A percentile compares a stretch with the other conserved stretches of the same genome.
phyloP scores from a whole-genome alignment of 1,284 basidiomycete species.

The Trichosporon coremiiforme region DNA sequence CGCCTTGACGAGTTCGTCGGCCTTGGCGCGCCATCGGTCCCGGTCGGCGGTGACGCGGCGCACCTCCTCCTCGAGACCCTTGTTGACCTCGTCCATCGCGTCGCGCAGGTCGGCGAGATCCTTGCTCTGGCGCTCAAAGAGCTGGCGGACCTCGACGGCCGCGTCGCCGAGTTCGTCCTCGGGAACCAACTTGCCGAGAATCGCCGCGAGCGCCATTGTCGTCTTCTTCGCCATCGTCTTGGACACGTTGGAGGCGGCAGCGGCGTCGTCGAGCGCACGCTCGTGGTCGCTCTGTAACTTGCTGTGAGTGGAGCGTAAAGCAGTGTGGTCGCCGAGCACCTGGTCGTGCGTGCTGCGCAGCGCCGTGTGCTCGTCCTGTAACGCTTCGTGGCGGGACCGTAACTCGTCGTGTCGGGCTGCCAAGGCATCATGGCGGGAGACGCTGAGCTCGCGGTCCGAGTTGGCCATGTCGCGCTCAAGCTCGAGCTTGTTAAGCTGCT shows the following conservation, averaged over 20 bases:
- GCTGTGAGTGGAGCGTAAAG: neutral
- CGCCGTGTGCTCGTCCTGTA: conserved; percentile 2
- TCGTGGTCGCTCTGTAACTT: conserved; percentile 8
- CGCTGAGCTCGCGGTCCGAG: neutral
- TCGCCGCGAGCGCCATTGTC: conserved; percentile 35
- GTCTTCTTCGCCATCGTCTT: conserved; percentile 17
- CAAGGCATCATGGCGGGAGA: neutral
- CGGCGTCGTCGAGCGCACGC: conserved; percentile 40
- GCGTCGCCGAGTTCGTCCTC: conserved; percentile 13
- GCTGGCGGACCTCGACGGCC: conserved; percentile 7
- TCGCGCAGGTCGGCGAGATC: conserved; percentile 56
- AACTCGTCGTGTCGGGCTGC: conserved; percentile 2
- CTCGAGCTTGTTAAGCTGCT: neutral
- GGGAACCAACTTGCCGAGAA: conserved; percentile 57
- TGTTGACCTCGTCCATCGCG: conserved; percentile 58
- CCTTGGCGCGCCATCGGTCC: conserved; percentile 61
- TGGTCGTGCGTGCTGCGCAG: neutral
- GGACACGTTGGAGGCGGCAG: neutral
- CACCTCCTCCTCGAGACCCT: conserved; percentile 63
- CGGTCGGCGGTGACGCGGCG: conserved; percentile 63
- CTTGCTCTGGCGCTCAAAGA: conserved; percentile 57
- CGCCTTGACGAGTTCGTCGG: conserved; percentile 55
- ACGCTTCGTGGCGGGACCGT: conserved; percentile 2
- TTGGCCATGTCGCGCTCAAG: conserved; percentile 15
- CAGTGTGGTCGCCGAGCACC: neutral